Evolutionary conservation across 768 basidiomycete species (phyloP).

Genomic region (Hericium alpestre): DNA sequence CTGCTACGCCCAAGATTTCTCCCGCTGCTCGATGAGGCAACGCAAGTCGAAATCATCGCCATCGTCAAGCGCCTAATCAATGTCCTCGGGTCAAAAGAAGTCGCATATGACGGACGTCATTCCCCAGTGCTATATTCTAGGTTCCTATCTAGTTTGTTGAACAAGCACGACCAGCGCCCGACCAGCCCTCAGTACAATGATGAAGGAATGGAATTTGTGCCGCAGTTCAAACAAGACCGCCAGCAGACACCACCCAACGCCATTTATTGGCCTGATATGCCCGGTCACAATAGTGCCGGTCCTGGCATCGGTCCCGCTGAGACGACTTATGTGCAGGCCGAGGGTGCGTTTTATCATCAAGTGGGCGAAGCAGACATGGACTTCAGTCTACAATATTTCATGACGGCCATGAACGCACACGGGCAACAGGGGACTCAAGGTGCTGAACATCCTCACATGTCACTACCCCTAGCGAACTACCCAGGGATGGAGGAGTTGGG

Average conservation of each 20-base stretch:
- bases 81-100: slow-evolving; percentile 36
- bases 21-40: slow-evolving; percentile 16
- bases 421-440: background rate
- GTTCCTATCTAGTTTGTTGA: slow-evolving; percentile 40
- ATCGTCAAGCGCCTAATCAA: slow-evolving; percentile 34
- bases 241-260: slow-evolving; percentile 20
- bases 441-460: background rate
- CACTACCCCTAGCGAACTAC: too few relatives aligned
- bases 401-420: slow-evolving; percentile 2
- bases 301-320: slow-evolving; percentile 1
- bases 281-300: slow-evolving; percentile 6
- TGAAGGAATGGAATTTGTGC: slow-evolving; percentile 9
- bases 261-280: slow-evolving; percentile 36
- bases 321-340: background rate
- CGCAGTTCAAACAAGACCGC: slow-evolving; percentile 17
- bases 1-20: slow-evolving; percentile 22
- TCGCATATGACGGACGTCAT: slow-evolving; percentile 45
- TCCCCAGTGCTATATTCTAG: slow-evolving; percentile 48
- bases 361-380: slow-evolving; percentile 31
- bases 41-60: slow-evolving; percentile 31
- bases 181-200: slow-evolving; percentile 10
- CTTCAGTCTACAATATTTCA: slow-evolving; percentile 36
- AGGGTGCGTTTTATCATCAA: slow-evolving; percentile 9
- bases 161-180: slow-evolving; percentile 22
- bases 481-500: too few relatives aligned